A percentile compares a stretch with the other conserved stretches of the same genome.
These are phyloP conservation scores for Tylopilus rubrobrunneus DNA, from an alignment of 768 basidiomycete genomes.

Conservation along the genomic window DNA sequence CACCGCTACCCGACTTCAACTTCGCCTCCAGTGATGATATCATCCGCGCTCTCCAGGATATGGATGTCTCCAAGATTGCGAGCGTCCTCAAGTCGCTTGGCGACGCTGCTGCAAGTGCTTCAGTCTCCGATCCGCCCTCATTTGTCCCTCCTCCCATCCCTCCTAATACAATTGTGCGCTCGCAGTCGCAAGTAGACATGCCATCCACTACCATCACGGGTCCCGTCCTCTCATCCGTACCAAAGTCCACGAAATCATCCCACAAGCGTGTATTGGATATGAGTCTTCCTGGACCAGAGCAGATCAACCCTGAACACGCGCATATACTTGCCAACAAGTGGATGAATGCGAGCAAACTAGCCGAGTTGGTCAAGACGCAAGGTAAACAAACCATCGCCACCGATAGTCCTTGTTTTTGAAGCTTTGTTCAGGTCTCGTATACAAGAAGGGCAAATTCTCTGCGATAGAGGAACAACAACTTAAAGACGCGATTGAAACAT, in stretches of 20 bases:
- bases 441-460: constrained; percentile 87
- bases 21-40: constrained; percentile 68
- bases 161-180: constrained; percentile 27
- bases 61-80: constrained; percentile 66
- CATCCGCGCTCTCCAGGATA: constrained; percentile 64
- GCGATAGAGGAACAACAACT: constrained; percentile 71
- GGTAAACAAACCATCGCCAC: constrained; percentile 37
- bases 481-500: constrained; percentile 58
- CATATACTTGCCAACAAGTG: constrained; percentile 74
- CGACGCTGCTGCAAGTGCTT: constrained; percentile 47
- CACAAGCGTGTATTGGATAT: constrained; percentile 42
- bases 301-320: constrained; percentile 54
- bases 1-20: constrained; percentile 34
- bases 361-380: constrained; percentile 63
- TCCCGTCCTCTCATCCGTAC: constrained; percentile 38
- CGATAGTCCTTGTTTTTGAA: constrained; percentile 1
- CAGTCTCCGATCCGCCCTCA: constrained; percentile 18
- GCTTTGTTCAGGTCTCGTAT: constrained; percentile 59
- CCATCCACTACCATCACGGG: constrained; percentile 38
- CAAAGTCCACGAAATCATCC: constrained; percentile 32
- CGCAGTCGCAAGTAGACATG: constrained; percentile 38
- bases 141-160: constrained; percentile 21
- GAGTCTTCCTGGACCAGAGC: constrained; percentile 39
- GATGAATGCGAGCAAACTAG: constrained; percentile 66
- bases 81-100: constrained; percentile 61